Percentiles rank a stretch among this genome's conserved stretches.
Evolutionary conservation across 2,329 filamentous ascomycete genomes (phyloP).

Genomic region (Pochonia chlamydosporia): DNA sequence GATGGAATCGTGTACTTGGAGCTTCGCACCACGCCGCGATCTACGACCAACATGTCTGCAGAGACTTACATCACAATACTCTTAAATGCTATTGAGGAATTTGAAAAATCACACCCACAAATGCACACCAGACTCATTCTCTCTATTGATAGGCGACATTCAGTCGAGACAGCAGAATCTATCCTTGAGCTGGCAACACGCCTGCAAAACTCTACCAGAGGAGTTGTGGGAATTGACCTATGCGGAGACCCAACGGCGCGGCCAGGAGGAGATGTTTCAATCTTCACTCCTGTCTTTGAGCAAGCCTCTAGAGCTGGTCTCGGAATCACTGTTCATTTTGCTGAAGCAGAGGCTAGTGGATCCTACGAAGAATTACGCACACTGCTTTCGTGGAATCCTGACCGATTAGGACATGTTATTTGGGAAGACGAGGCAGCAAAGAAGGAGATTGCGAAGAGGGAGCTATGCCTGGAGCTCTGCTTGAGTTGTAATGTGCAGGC

Average conservation of each 20-base stretch:
- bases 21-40: conserved; percentile 72
- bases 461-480: conserved; percentile 68
- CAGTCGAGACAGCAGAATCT: conserved; percentile 51
- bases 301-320: conserved; percentile 50
- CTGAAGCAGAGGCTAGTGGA: conserved; percentile 56
- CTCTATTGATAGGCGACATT: conserved; percentile 65
- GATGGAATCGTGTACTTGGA: conserved; percentile 77
- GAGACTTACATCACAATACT: conserved; percentile 60
- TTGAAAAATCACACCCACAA: conserved; percentile 31
- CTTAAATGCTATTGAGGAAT: conserved; percentile 54
- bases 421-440: conserved; percentile 60
- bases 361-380: conserved; percentile 54
- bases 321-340: conserved; percentile 71
- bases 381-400: conserved; percentile 60
- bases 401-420: conserved; percentile 73
- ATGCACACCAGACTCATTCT: conserved; percentile 65
- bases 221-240: conserved; percentile 70
- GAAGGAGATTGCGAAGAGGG: conserved; percentile 42
- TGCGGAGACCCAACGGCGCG: conserved; percentile 62
- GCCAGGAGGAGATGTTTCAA: conserved; percentile 50
- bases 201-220: conserved; percentile 34
- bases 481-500: conserved; percentile 77
- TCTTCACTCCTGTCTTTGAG: conserved; percentile 54
- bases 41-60: conserved; percentile 52
- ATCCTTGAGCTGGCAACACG: conserved; percentile 58